Evolutionary conservation across 306 rosid species (phyloP).

Genomic region (Quillaja saponaria): DNA sequence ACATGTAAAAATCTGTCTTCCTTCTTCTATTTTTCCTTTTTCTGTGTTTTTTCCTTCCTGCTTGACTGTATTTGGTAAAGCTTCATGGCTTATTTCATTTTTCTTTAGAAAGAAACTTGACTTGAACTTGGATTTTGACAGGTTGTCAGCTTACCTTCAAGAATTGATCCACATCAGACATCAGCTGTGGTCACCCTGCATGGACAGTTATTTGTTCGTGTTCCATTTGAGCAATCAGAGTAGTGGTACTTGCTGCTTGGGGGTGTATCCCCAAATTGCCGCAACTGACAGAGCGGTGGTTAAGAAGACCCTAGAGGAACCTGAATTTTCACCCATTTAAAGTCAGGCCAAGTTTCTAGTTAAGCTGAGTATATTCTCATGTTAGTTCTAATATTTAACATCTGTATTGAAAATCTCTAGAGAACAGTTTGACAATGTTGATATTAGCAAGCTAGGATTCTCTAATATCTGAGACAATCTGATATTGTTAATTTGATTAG

Average conservation of each 20-base stretch:
- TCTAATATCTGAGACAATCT: conserved; percentile 24
- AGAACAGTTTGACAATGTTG: conserved; percentile 29
- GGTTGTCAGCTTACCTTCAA: conserved; percentile 85
- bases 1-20: too few species aligned
- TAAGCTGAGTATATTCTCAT: conserved; percentile 30
- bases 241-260: conserved; percentile 22
- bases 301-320: conserved; percentile 26
- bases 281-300: conserved; percentile 13
- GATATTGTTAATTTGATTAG: conserved; percentile 18
- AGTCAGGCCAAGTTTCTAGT: conserved; percentile 21
- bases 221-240: conserved; percentile 82
- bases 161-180: conserved; percentile 96
- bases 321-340: conserved; percentile 1
- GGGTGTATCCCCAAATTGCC: conserved; percentile 13
- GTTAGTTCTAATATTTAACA: conserved; percentile 6
- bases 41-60: too few species aligned
- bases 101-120: neutral
- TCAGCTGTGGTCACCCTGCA: conserved; percentile 97
- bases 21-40: too few species aligned
- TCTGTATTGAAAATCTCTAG: conserved; percentile 17
- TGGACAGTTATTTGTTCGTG: conserved; percentile 94
- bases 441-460: conserved; percentile 38
- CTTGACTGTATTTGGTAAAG: too few species aligned
- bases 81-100: neutral
- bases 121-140: conserved; percentile 30